A percentile compares a stretch with the other conserved stretches of the same genome.
phyloP scores from a whole-genome alignment of 495 filamentous ascomycete species.

The Hypoxylon fuscum region DNA sequence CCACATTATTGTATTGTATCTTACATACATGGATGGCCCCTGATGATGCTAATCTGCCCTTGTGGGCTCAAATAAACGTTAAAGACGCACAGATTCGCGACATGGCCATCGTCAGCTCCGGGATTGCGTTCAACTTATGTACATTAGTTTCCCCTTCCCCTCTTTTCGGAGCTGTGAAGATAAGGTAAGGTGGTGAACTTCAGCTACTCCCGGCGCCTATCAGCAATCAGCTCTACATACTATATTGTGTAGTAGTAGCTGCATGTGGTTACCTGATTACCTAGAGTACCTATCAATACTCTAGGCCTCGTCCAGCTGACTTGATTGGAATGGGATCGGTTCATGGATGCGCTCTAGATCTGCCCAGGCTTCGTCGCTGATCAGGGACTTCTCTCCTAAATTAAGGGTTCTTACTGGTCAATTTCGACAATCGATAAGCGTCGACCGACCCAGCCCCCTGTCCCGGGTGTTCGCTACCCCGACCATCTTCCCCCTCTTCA shows the following conservation, averaged over 20 bases:
- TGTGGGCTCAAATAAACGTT: neutral
- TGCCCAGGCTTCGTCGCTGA: slow-evolving; percentile 18
- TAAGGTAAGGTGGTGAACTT: slow-evolving; percentile 3
- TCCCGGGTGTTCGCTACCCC: slow-evolving; percentile 19
- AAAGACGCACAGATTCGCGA: neutral
- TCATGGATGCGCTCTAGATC: slow-evolving; percentile 35
- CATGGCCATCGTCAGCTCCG: too few relatives aligned
- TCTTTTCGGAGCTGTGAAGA: slow-evolving; percentile 21
- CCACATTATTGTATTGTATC: neutral
- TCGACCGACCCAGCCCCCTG: slow-evolving; percentile 9
- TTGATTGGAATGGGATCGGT: slow-evolving; percentile 16
- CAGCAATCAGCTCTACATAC: too few relatives aligned
- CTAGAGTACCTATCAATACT: too few relatives aligned
- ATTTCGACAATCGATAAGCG: slow-evolving; percentile 37
- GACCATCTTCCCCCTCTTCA: slow-evolving; percentile 34
- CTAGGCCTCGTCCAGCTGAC: neutral
- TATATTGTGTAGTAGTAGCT: too few relatives aligned
- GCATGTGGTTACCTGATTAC: neutral
- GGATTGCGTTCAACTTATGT: neutral
- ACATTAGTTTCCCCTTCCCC: slow-evolving; percentile 10
- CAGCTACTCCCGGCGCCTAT: neutral
- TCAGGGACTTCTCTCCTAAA: neutral
- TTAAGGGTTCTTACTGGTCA: slow-evolving; percentile 22
- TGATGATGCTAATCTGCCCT: slow-evolving; percentile 7
- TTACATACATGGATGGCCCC: slow-evolving; percentile 2